Evolutionary conservation across 1,284 basidiomycete genomes (phyloP), one percentile per base, ranked within the genome.

Genomic region (Baeospora myosura): DNA sequence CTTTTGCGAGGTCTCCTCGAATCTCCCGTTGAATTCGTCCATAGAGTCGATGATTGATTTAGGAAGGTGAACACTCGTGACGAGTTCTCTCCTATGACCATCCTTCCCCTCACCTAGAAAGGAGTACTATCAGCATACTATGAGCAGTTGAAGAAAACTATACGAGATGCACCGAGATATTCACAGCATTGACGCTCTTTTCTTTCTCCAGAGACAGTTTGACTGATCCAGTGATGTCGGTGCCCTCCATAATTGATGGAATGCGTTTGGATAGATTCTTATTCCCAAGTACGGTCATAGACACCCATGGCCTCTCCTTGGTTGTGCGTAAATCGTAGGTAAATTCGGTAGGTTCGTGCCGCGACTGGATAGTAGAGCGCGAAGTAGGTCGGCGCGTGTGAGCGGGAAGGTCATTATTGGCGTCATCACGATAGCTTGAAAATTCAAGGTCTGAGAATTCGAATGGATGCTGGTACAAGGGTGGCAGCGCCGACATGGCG

Each of bases 231-330:
- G 38, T 40, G 8, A 40, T 29, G 24, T 40, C 30, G 5, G 14
- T 23, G 23, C 38, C 38, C 18, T 40, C 24, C n/a, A 40, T 30
- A 25, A 40, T 21, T 8, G 38, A 29, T 7, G 38, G 38, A 11
- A 40, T 10, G 18, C 20, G 12, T 30, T 40, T 26, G 26, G 38
- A 40, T 3, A 17, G n/a, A 16, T 23, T 23, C 4, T 8, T n/a
- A 17, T 30, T 25, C 11, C 38, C 22, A 11, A 29, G 21, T 16
- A 30, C 12, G 10, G 14, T 40, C 8, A 40, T 8, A 3, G 8
- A 12, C 5, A 23, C n/a, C 38, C 38, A 40, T 17, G 38, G 38
- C 21, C 30, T 26, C n/a, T 12, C 7, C 30, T 18, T 29, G n/a
- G 14, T 24, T 8, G 28, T 20, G 12, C 8, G 8, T 11, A 40